Conservation (phyloP, 208 protist genomes). For the Perkinsela sp. region DNA sequence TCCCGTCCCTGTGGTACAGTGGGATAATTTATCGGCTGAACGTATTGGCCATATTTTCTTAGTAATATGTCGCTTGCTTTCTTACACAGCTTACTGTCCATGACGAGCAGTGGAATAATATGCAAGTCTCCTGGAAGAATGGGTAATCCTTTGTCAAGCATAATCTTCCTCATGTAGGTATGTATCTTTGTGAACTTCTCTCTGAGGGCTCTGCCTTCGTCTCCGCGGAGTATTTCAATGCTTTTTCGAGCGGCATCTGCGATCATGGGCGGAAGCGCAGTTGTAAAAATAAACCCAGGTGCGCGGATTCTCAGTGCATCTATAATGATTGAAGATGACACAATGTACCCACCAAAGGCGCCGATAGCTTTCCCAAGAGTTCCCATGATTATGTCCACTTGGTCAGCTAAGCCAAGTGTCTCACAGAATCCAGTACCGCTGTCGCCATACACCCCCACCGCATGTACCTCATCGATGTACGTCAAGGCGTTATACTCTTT, state of each 20-base stretch:
- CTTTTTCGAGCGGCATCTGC: constrained; percentile 35
- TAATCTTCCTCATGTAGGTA: constrained; percentile 1
- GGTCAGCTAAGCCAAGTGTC: constrained; percentile 37
- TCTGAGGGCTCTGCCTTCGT: constrained; percentile 8
- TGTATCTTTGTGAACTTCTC: constrained; percentile 9
- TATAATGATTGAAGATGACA: constrained; percentile 11
- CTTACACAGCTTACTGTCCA: constrained; percentile 23
- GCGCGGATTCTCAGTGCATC: constrained; percentile 31
- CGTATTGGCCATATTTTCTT: constrained; percentile 25
- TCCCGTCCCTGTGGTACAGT: constrained; percentile 52
- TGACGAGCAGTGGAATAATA: constrained; percentile 44
- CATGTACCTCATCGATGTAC: constrained; percentile 92
- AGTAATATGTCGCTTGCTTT: constrained; percentile 26
- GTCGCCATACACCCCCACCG: constrained; percentile 79
- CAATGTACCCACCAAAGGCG: constrained; percentile 77
- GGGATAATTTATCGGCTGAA: constrained; percentile 65
- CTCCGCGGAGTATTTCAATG: constrained; percentile 10
- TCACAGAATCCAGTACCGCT: constrained; percentile 77
- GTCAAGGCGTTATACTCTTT: constrained; percentile 82
- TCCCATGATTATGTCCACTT: constrained; percentile 76
- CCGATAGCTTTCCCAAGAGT: constrained; percentile 90
- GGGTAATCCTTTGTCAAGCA: constrained; percentile 10
- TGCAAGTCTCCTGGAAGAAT: constrained; percentile 20
- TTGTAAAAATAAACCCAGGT: constrained; percentile 67
- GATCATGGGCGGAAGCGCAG: constrained; percentile 41